Evolutionary conservation across 176 grass and related monocot genomes (phyloP).

Genomic region (Hordeum vulgare): MorexV3_pseudomolecules_assembly NC_058522.1:501713893-501714392

Average conservation of each 20-base stretch:
- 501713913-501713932: conserved; percentile 71
- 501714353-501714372: neutral
- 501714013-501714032: conserved; percentile 98
- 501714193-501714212: neutral
- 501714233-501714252: neutral
- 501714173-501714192: neutral
- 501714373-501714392: neutral
- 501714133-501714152: neutral
- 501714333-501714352: conserved; percentile 15
- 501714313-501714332: neutral
- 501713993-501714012: conserved; percentile 82
- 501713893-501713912: conserved; percentile 59
- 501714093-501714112: neutral
- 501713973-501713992: conserved; percentile 79
- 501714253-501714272: neutral
- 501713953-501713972: conserved; percentile 88
- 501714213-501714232: neutral
- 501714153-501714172: neutral
- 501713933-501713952: conserved; percentile 80
- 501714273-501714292: neutral
- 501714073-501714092: neutral
- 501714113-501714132: neutral
- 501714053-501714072: neutral
- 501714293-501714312: neutral
- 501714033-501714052: neutral